Conservation (phyloP, 768 basidiomycete species). For the Phylloporus arenicola region DNA sequence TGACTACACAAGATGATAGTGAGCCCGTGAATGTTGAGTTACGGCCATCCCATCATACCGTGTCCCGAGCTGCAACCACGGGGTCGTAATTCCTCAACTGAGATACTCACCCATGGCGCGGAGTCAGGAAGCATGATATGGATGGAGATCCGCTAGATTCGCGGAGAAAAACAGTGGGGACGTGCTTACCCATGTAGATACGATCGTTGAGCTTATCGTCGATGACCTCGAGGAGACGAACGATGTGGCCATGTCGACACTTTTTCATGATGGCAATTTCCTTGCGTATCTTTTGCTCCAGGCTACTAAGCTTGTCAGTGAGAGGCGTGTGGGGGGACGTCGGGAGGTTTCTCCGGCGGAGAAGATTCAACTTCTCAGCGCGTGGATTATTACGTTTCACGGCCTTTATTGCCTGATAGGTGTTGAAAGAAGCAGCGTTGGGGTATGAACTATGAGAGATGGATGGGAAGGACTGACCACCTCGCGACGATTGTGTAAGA, state of each 20-base stretch:
- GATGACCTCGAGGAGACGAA: constrained; percentile 88
- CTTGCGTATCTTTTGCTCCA: constrained; percentile 79
- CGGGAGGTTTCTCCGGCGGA: constrained; percentile 45
- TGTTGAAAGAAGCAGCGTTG: constrained; percentile 5
- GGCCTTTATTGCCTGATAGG: constrained; percentile 68
- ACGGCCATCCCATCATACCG: constrained; percentile 25
- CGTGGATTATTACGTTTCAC: constrained; percentile 69
- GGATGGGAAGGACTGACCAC: constrained; percentile 32
- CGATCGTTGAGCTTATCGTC: constrained; percentile 84
- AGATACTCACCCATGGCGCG: constrained; percentile 28
- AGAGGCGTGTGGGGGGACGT: constrained; percentile 46
- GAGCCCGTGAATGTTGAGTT: constrained; percentile 14
- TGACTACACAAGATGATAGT: constrained; percentile 48
- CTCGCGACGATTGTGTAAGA: constrained; percentile 43
- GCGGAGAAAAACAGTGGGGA: constrained; percentile 7
- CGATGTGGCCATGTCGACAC: constrained; percentile 83
- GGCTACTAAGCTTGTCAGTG: constrained; percentile 63
- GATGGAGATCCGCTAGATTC: constrained; percentile 11
- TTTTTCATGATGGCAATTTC: constrained; percentile 99
- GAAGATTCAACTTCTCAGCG: constrained; percentile 55
- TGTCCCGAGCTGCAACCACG: constrained; percentile 29
- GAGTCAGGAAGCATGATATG: constrained; percentile 20
- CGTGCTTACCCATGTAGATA: constrained; percentile 87
- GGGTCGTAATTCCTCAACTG: constrained; percentile 29
- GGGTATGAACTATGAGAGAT: constrained; percentile 2